Conservation (phyloP, 2,329 filamentous ascomycete genomes). For the Phialophora tarda region DNA sequence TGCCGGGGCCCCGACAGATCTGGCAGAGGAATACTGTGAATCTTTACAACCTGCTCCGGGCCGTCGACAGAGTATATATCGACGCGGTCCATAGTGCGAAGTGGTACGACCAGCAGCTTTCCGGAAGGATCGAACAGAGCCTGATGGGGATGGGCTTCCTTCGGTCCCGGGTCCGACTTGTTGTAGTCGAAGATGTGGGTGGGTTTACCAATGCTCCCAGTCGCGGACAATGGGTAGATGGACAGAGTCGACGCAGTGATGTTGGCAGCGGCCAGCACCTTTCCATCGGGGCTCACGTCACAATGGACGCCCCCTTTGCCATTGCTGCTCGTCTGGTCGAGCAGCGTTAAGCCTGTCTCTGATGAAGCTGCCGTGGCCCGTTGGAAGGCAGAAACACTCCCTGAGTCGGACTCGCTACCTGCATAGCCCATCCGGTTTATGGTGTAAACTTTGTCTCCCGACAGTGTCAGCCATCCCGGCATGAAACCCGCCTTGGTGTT, state of each 20-base stretch:
- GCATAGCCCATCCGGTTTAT: constrained; percentile 22
- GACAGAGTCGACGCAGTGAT: constrained; percentile 23
- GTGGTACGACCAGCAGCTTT: constrained; percentile 21
- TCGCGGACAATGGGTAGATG: constrained; percentile 16
- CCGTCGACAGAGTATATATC: constrained; percentile 15
- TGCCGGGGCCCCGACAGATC: constrained; percentile 18
- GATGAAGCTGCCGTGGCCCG: background rate
- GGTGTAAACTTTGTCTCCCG: constrained; percentile 22
- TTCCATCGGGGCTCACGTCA: constrained; percentile 19
- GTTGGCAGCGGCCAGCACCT: constrained; percentile 16
- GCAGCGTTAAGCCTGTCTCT: constrained; percentile 5
- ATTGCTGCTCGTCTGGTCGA: constrained; percentile 20
- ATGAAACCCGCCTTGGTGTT: constrained; percentile 24
- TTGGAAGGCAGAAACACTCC: constrained; percentile 20
- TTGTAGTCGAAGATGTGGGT: constrained; percentile 24
- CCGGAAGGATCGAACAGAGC: constrained; percentile 26
- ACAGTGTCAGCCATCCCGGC: constrained; percentile 20
- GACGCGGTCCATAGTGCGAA: constrained; percentile 22
- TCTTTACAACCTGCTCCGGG: constrained; percentile 7
- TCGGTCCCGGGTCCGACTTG: constrained; percentile 10
- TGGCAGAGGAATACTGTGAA: constrained; percentile 19
- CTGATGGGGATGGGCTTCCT: constrained; percentile 24
- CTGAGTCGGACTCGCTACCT: constrained; percentile 5
- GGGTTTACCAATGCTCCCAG: constrained; percentile 16
- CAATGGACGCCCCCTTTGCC: constrained; percentile 27